Base-by-base conservation (phyloP, 768 basidiomycete genomes). In the Favolaschia claudopus region DNA sequence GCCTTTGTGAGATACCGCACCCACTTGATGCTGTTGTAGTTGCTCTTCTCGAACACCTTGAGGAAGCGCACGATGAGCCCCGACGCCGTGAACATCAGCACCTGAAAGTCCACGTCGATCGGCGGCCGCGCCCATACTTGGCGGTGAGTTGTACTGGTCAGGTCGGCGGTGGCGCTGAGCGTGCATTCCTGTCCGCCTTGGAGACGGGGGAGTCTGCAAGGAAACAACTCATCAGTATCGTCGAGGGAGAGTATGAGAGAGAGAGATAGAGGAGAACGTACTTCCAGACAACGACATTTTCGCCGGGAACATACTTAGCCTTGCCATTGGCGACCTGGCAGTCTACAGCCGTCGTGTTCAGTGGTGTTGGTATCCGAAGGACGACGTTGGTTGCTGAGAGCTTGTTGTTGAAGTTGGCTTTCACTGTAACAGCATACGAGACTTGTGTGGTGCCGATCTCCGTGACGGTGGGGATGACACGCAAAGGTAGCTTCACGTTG, bases 221-320 rank as follows among this genome's bases (percentile, higher is more conserved):
- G n/a, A 45, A 49, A 42, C 19, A 22, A 39, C 3, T 54, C 24
- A 46, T 63, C 32, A 62, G n/a, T n/a, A n/a, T n/a, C n/a, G n/a
- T n/a, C n/a, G n/a, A n/a, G n/a, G n/a, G n/a, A 34, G 56, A 22
- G n/a, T 31, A 45, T 14, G 17, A 45, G 24, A 65, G 40, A 37
- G 15, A 34, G 15, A 34, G 22, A 38, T 40, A 59, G 24, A 31
- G 25, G 10, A 39, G 5, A 17, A 82, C 96, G 67, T 73, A 97
- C 97, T 98, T 99, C 97, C 97, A 99, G 6, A 98, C 82, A 43
- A 99, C 91, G 27, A 96, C 85, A 63, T 99, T 99, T 76, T 99
- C 97, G 0, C 86, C 93, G 2, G 97, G 96, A 4, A 91, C 91
- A 68, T 99, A 99, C 74, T 99, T 99, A 3, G 96, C 97, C 78